phyloP scores from a whole-genome alignment of 2,329 filamentous ascomycete genomes.

The Furcasterigmium furcatum region DNA sequence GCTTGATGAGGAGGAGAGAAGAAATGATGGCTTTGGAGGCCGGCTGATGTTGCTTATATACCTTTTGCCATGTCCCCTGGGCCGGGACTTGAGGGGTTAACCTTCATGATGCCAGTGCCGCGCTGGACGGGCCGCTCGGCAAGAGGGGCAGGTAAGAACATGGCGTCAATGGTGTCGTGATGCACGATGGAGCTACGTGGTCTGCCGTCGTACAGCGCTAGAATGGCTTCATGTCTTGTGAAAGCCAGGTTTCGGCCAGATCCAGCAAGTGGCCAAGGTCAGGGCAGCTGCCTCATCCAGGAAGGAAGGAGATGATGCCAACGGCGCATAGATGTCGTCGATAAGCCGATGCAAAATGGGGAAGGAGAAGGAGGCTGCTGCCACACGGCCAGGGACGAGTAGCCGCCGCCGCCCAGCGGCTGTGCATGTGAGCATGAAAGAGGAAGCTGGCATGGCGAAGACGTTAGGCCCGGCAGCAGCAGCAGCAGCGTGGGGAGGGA shows the following conservation, averaged over 20 bases:
- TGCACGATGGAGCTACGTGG: not conserved
- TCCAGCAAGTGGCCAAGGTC: not conserved
- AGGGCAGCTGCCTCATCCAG: not conserved
- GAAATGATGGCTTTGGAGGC: not conserved
- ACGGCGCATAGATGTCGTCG: conserved; percentile 1
- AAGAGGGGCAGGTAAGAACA: not conserved
- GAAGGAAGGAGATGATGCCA: not conserved
- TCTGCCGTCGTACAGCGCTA: not conserved
- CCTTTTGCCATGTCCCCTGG: not conserved
- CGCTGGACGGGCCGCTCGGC: not conserved
- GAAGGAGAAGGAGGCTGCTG: conserved; percentile 8
- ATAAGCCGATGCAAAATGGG: conserved; percentile 9
- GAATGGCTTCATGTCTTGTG: conserved; percentile 2
- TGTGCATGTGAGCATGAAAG: not conserved
- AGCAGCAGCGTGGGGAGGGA: not conserved
- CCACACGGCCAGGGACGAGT: not conserved
- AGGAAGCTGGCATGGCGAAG: not conserved
- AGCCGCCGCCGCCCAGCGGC: not conserved
- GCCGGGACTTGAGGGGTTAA: too few relatives aligned
- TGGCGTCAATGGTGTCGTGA: conserved; percentile 2
- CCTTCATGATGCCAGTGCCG: not conserved
- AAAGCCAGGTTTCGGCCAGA: not conserved
- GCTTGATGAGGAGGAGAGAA: not conserved
- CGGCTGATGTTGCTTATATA: conserved; percentile 4
- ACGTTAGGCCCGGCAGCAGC: not conserved